Evolutionary conservation across 2,329 filamentous ascomycete genomes (phyloP).

Genomic region (Paecilomyces sp.): DNA sequence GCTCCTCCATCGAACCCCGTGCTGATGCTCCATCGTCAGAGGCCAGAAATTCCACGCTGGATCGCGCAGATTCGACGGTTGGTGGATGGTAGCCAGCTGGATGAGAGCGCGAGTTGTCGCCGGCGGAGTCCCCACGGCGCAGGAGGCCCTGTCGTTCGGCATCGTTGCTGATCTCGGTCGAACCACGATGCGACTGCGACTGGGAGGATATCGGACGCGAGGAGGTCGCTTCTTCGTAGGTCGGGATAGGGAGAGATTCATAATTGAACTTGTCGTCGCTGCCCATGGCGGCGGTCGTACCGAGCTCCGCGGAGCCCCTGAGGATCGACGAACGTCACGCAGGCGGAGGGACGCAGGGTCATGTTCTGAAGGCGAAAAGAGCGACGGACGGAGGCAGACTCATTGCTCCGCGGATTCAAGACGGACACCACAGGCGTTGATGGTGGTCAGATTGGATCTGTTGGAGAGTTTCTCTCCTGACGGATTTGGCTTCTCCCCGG

Average conservation of each 20-base stretch:
- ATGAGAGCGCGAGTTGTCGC: constrained; percentile 33
- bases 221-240: constrained; percentile 73
- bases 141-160: constrained; percentile 73
- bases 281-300: constrained; percentile 28
- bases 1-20: constrained; percentile 52
- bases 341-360: constrained; percentile 24
- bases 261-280: constrained; percentile 53
- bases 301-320: constrained; percentile 25
- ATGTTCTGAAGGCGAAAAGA: constrained; percentile 31
- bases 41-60: constrained; percentile 49
- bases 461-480: neutral
- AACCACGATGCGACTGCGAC: constrained; percentile 39
- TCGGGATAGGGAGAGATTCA: constrained; percentile 65
- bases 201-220: constrained; percentile 48
- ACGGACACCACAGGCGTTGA: neutral
- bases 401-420: constrained; percentile 1
- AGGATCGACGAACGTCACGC: constrained; percentile 20
- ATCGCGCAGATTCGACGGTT: constrained; percentile 73
- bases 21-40: constrained; percentile 49
- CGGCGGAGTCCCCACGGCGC: constrained; percentile 40
- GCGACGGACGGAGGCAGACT: constrained; percentile 23
- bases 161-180: constrained; percentile 59
- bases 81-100: constrained; percentile 65
- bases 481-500: neutral
- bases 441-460: neutral